These are phyloP conservation scores for Naganishia sp. DNA, from an alignment of 1,284 basidiomycete genomes.

Conservation along the genomic window DNA sequence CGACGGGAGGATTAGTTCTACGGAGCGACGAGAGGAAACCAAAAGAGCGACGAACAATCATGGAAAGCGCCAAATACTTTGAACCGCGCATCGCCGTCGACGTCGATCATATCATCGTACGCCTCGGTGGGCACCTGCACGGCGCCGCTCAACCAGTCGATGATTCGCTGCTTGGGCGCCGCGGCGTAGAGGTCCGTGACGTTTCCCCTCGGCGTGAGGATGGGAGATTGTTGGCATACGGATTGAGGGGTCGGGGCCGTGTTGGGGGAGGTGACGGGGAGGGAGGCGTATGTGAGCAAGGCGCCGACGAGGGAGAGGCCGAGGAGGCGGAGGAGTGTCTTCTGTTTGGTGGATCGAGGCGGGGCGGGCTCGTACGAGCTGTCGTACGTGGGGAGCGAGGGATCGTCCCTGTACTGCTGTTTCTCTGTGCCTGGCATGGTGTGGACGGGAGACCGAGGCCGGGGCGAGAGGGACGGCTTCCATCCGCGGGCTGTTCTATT, in stretches of 20 bases:
- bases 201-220: slow-evolving; percentile 25
- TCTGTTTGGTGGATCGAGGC: no score
- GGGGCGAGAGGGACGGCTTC: no score
- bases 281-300: background rate
- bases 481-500: no score
- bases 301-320: background rate
- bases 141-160: slow-evolving; percentile 45
- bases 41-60: slow-evolving; percentile 44
- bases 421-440: no score
- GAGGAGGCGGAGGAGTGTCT: background rate
- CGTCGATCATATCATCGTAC: slow-evolving; percentile 52
- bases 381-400: no score
- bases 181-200: slow-evolving; percentile 26
- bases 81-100: slow-evolving; percentile 53
- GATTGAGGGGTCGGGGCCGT: slow-evolving; percentile 1
- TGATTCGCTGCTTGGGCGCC: slow-evolving; percentile 38
- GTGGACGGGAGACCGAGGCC: no score
- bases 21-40: background rate
- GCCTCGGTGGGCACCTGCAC: slow-evolving; percentile 52
- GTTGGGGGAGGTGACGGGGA: background rate
- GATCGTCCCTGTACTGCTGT: no score
- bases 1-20: no score
- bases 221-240: slow-evolving; percentile 31
- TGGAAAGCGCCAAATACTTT: slow-evolving; percentile 51
- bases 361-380: no score